Evolutionary conservation across 2,329 filamentous ascomycete species (phyloP), one percentile per base, ranked within the genome.

Genomic region (Aspergillus bombycis): DNA sequence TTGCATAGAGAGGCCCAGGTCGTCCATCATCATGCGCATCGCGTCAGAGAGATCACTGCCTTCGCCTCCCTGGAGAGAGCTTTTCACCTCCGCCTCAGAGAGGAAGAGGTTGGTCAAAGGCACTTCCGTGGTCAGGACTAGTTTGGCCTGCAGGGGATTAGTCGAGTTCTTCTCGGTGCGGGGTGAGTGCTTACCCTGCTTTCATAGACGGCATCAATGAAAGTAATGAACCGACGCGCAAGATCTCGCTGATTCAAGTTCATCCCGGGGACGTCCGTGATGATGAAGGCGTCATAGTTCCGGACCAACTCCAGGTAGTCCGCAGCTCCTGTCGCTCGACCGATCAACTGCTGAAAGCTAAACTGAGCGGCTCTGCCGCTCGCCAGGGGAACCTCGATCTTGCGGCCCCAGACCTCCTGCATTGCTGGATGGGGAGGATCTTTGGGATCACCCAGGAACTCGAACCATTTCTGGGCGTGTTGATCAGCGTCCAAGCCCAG

Each of bases 131-230:
- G 95, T 99, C 61, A 99, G 86, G 19, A 98, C 94, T 9, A 99
- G 86, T 80, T 97, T 98, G n/a, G 93, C 94, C 78, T 94, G 87
- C 32, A 34, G 1, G 12, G 21, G 23, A 21, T 21, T 38, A 30
- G 41, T n/a, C 48, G 34, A 30, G 12, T n/a, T 38, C 32, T 21
- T n/a, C 1, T 19, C 21, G 0, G 14, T 16, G 10, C 7, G 10
- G 45, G 11, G 16, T 19, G 19, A 14, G 26, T 32, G 67, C 81
- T 63, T 75, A 86, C 85, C 70, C 84, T 78, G 67, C 80, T 83
- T 78, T 99, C 95, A 75, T 99, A 99, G 5, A 97, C 90, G 7
- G 95, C 94, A 76, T 99, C 95, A 68, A 99, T 92, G 71, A 99
- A 97, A 0, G 94, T 99, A 76, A 99, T 99, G 78, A 99, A 97